Base-by-base conservation (phyloP, 108 stramenopile species). In the Cyclotella choctawhatcheeana region DNA sequence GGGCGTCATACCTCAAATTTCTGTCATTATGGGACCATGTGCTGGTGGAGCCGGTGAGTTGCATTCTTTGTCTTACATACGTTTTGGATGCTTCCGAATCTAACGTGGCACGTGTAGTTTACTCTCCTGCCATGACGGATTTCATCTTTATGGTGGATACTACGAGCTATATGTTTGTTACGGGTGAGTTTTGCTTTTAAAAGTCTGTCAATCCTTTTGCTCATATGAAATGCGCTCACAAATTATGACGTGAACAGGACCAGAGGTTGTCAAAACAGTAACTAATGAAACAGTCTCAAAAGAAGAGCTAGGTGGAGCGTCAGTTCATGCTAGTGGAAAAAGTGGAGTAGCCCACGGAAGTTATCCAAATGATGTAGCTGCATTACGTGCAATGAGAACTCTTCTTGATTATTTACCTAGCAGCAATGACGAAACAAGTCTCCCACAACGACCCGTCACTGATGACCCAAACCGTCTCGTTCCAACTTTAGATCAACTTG, bases 61-160 rank as follows among this genome's bases (percentile, higher is more conserved):
- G n/a, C n/a, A n/a, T n/a, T n/a, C n/a, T n/a, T n/a, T n/a, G n/a
- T n/a, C n/a, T n/a, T n/a, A n/a, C n/a, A n/a, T n/a, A n/a, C n/a
- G n/a, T n/a, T n/a, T n/a, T n/a, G n/a, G n/a, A n/a, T n/a, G n/a
- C n/a, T n/a, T n/a, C n/a, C n/a, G n/a, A n/a, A n/a, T n/a, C n/a
- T n/a, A n/a, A n/a, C n/a, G n/a, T n/a, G n/a, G n/a, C n/a, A n/a
- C n/a, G n/a, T n/a, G n/a, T n/a, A 24, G 99, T 99, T 13, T 99
- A 99, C 80, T 93, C 90, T 52, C 99, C 99, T 0, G 99, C 98
- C 59, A 98, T 99, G 97, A 99, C 99, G 6, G 99, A 99, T 76
- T 99, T 99, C 45, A 98, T 97, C 27, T 97, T 98, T 86, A 99
- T 99, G 99, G 97, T 98, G 3, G 92, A 94, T 62, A 61, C 91